phyloP scores from a whole-genome alignment of 768 basidiomycete species.

The Tremella mesenterica region DNA sequence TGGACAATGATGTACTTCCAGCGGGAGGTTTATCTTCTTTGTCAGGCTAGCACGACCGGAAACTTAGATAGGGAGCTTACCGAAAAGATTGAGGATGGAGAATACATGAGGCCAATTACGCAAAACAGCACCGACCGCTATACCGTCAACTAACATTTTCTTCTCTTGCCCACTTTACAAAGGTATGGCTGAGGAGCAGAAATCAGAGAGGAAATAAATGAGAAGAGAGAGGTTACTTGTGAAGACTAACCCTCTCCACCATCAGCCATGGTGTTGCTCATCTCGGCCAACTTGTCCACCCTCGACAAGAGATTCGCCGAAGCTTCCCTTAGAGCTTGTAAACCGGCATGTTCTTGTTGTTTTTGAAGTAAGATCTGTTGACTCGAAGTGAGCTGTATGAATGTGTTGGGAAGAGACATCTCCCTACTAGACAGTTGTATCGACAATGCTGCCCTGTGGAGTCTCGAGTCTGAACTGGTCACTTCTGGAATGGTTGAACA shows the following conservation, averaged over 20 bases:
- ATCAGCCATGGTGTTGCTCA: slow-evolving; percentile 45
- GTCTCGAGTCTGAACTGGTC: not conserved
- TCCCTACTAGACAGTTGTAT: slow-evolving; percentile 1
- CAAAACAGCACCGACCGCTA: slow-evolving; percentile 45
- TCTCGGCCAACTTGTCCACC: slow-evolving; percentile 43
- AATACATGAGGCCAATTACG: slow-evolving; percentile 47
- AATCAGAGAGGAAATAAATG: not conserved
- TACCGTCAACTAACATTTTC: not conserved
- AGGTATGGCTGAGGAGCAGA: not conserved
- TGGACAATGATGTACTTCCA: slow-evolving; percentile 2
- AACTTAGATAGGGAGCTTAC: slow-evolving; percentile 19
- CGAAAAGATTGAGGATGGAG: slow-evolving; percentile 43
- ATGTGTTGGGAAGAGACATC: slow-evolving; percentile 5
- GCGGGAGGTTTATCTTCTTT: slow-evolving; percentile 13
- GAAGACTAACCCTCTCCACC: slow-evolving; percentile 45
- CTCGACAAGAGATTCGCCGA: slow-evolving; percentile 32
- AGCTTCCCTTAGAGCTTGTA: slow-evolving; percentile 40
- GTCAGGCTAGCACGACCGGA: not conserved
- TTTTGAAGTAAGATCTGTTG: slow-evolving; percentile 41
- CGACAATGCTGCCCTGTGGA: not conserved
- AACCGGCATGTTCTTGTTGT: slow-evolving; percentile 45
- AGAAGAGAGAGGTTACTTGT: no score
- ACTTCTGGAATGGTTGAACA: not conserved
- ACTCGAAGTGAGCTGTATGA: slow-evolving; percentile 23
- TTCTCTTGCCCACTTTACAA: not conserved